These are phyloP conservation scores for Mycena amicta DNA, from an alignment of 768 basidiomycete species.

Conservation along the genomic window DNA sequence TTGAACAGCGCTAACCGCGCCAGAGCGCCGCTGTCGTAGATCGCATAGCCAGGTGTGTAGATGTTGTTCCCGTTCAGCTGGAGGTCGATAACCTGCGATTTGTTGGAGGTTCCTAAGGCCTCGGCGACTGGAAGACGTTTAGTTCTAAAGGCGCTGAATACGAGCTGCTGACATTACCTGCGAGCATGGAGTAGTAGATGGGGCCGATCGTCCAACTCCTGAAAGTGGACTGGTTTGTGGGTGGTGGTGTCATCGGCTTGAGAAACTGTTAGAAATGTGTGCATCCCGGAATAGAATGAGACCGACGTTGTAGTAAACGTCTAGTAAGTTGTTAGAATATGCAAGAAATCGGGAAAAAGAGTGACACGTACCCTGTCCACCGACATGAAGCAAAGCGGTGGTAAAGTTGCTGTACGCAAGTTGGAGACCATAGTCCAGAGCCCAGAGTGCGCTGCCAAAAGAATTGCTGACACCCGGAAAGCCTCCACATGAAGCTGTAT, in stretches of 20 bases:
- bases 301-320: conserved; percentile 28
- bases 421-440: conserved; percentile 52
- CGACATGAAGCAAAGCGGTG: conserved; percentile 29
- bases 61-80: conserved; percentile 39
- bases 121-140: conserved; percentile 54
- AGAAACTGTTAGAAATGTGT: conserved; percentile 30
- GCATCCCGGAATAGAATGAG: conserved; percentile 29
- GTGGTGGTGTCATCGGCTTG: conserved; percentile 39
- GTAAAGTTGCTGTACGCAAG: conserved; percentile 43
- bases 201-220: conserved; percentile 62
- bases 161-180: conserved; percentile 30
- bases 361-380: conserved; percentile 15
- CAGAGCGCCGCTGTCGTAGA: conserved; percentile 56
- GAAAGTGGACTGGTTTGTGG: conserved; percentile 44
- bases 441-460: conserved; percentile 69
- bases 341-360: neutral
- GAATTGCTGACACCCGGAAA: conserved; percentile 64
- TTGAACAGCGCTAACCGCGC: conserved; percentile 57
- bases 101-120: conserved; percentile 49
- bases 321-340: neutral
- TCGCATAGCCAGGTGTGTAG: conserved; percentile 52
- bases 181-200: conserved; percentile 56
- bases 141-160: conserved; percentile 41
- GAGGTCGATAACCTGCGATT: conserved; percentile 55
- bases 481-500: conserved; percentile 71